Conservation (phyloP, 805 yeast species). For the Ogataea paradorogensis region DNA sequence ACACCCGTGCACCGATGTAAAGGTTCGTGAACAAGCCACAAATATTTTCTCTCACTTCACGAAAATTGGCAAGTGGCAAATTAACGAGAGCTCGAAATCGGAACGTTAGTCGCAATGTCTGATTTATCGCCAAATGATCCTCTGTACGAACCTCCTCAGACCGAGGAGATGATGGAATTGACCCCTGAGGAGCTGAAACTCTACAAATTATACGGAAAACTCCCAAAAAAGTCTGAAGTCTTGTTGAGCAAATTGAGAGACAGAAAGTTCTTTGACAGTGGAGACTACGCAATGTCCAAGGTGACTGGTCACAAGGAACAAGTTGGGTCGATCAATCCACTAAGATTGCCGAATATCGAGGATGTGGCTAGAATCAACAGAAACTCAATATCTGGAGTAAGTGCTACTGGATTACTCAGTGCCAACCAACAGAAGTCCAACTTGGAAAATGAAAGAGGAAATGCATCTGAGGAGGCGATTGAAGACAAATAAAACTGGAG, state of each 20-base stretch:
- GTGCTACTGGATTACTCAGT: conserved; percentile 33
- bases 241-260: conserved; percentile 76
- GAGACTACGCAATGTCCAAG: conserved; percentile 85
- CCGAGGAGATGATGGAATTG: conserved; percentile 52
- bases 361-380: conserved; percentile 58
- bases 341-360: conserved; percentile 54
- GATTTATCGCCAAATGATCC: conserved; percentile 43
- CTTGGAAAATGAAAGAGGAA: conserved; percentile 50
- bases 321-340: conserved; percentile 32
- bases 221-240: conserved; percentile 78
- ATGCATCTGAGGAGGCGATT: conserved; percentile 23
- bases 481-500: conserved; percentile 12
- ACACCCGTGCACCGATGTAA: conserved; percentile 9
- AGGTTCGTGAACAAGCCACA: conserved; percentile 5
- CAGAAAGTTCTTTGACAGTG: conserved; percentile 89
- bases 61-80: conserved; percentile 9
- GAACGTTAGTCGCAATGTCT: conserved; percentile 1
- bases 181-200: conserved; percentile 79
- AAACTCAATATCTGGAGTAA: conserved; percentile 52
- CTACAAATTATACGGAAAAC: conserved; percentile 77
- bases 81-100: background rate
- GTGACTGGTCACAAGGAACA: conserved; percentile 47
- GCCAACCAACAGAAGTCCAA: conserved; percentile 53
- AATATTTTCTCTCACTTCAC: conserved; percentile 3
- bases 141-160: conserved; percentile 39